Conservation (phyloP, 129 eudicot species). For the Dittrichia graveolens region DNA sequence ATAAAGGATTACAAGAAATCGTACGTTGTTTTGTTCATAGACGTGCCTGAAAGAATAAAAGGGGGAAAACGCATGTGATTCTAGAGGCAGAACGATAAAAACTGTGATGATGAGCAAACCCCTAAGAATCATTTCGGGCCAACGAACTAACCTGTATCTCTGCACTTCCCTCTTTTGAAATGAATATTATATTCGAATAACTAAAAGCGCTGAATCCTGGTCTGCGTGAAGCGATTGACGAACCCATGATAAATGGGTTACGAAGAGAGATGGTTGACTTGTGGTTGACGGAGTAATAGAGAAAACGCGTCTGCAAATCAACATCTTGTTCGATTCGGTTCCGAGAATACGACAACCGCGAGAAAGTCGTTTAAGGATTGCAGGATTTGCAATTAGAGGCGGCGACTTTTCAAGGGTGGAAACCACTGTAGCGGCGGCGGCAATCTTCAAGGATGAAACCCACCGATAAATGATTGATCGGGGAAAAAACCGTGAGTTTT, state of each 20-base stretch:
- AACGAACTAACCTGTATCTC: not conserved
- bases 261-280: not conserved
- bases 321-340: slow-evolving; percentile 27
- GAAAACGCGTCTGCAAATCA: slow-evolving; percentile 35
- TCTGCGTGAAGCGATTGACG: not conserved
- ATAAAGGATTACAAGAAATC: not conserved
- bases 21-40: slow-evolving; percentile 19
- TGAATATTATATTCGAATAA: not conserved
- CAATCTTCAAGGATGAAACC: too few species aligned
- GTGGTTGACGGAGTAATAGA: slow-evolving; percentile 40
- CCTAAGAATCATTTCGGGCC: slow-evolving; percentile 21
- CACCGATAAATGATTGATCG: too few species aligned
- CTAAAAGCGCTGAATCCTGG: not conserved
- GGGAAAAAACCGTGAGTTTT: too few species aligned
- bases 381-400: too few species aligned
- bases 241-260: not conserved
- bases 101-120: slow-evolving; percentile 6
- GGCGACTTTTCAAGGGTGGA: too few species aligned
- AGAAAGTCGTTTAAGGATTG: slow-evolving; percentile 17
- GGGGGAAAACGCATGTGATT: slow-evolving; percentile 26
- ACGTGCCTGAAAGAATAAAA: slow-evolving; percentile 24
- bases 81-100: slow-evolving; percentile 28
- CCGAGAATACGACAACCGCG: slow-evolving; percentile 26
- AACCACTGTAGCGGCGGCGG: too few species aligned
- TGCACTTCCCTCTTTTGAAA: not conserved